phyloP scores from a whole-genome alignment of 371 early-diverging fungal genomes.

The Rhizopus delemar region DNA sequence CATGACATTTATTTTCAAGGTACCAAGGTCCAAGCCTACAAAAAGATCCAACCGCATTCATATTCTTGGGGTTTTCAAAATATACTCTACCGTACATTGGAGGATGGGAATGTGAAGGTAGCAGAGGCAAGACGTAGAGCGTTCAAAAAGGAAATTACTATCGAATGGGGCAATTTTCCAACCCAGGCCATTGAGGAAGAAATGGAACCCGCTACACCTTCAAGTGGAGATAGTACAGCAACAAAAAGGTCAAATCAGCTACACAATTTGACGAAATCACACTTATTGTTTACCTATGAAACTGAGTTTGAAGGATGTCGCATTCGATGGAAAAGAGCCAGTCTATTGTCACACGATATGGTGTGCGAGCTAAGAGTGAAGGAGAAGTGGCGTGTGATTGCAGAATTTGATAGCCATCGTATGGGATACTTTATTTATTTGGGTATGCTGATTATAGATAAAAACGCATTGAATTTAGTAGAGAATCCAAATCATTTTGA shows the following conservation, averaged over 20 bases:
- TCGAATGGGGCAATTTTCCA: constrained; percentile 37
- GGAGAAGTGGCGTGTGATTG: constrained; percentile 33
- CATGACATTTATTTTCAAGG: constrained; percentile 39
- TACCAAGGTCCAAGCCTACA: constrained; percentile 35
- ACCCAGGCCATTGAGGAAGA: too few species aligned
- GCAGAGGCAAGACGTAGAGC: constrained; percentile 47
- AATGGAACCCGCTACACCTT: background rate
- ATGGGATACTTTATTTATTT: constrained; percentile 50
- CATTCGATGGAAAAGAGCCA: constrained; percentile 47
- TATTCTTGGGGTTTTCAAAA: constrained; percentile 60
- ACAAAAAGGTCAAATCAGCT: constrained; percentile 23
- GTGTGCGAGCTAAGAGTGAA: constrained; percentile 29
- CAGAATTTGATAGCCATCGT: constrained; percentile 52
- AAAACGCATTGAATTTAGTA: constrained; percentile 26
- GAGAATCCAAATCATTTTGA: constrained; percentile 34
- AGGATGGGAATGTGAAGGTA: constrained; percentile 22
- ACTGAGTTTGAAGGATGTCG: constrained; percentile 34
- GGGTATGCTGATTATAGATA: constrained; percentile 41
- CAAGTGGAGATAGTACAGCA: background rate
- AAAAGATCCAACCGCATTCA: constrained; percentile 49
- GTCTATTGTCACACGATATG: constrained; percentile 48
- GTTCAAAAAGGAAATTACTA: constrained; percentile 46
- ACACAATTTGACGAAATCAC: constrained; percentile 38
- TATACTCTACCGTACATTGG: constrained; percentile 26
- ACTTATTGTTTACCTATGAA: constrained; percentile 44